Base-by-base conservation (phyloP, 1,139 yeast species). In the Protomyces arabidopsidicola region DNA sequence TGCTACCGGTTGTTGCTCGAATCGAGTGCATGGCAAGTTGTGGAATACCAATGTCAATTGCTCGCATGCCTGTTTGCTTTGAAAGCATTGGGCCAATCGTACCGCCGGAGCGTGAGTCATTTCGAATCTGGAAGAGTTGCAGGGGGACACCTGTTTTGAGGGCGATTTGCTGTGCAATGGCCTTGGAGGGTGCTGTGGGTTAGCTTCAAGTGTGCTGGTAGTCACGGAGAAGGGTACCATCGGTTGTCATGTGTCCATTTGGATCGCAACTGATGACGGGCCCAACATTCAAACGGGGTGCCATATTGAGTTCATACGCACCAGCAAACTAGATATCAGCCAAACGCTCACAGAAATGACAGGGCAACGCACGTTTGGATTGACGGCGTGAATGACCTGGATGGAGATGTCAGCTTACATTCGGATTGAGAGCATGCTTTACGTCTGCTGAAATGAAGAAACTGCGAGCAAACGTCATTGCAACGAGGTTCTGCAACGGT, bases 391-490 rank as follows among this genome's bases (percentile, higher is more conserved):
- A 8, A 58, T 58, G 55, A 52, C 62, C 62, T 58, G 53, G 22
- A 22, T 12, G 14, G 31, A 14, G 24, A 51, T 45, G 22, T 34
- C 57, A 73, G 74, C 51, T 71, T 71, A 60, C 82, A 77, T 91
- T 91, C 68, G 98, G 98, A 75, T 93, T 96, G 60, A 89, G 87
- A 55, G 97, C 97, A 75, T 91, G 98, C 8, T 95, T 95, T 79
- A 90, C 95, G 74, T 91, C 98, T 0, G 97, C 88, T 0, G 97
- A 90, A 65, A 91, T 76, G 70, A 91, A 82, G 77, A 91, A 91
- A 4, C 98, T 90, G 74, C 87, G 88, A 22, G 80, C 79, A 63
- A 70, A 76, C 38, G 77, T 73, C 65, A 69, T 72, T 34, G 72
- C 70, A 68, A 69, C 68, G 52, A 67, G 65, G 42, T 71, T 74